phyloP scores from a whole-genome alignment of 202 grass and related monocot genomes.

The Musa balbisiana region DNA sequence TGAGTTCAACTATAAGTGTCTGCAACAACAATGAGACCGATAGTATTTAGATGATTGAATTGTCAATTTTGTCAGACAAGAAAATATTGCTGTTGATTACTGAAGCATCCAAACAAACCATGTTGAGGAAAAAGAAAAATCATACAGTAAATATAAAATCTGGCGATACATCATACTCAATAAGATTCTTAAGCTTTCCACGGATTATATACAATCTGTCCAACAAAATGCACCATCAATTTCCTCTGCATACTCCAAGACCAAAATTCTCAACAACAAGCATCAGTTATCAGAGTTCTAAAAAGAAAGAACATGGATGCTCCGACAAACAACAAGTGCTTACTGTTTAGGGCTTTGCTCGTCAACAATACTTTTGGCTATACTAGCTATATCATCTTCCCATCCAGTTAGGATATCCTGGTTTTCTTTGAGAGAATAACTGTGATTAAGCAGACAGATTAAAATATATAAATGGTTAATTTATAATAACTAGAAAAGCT shows the following conservation, averaged over 20 bases:
- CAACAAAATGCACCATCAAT: neutral
- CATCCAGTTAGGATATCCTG: conserved; percentile 54
- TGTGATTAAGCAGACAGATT: conserved; percentile 23
- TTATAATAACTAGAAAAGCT: neutral
- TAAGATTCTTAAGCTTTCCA: conserved; percentile 44
- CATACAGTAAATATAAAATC: conserved; percentile 53
- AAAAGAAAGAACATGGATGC: neutral
- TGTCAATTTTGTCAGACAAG: neutral
- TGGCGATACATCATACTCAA: conserved; percentile 54
- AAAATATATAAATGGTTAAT: neutral
- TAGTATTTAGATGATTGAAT: neutral
- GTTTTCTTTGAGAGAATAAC: conserved; percentile 37
- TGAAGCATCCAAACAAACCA: neutral
- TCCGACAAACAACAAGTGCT: conserved; percentile 15
- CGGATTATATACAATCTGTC: conserved; percentile 51
- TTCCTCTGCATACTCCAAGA: conserved; percentile 2
- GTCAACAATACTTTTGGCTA: conserved; percentile 48
- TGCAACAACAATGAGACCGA: conserved; percentile 19
- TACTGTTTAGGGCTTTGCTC: conserved; percentile 62
- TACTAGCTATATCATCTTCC: conserved; percentile 56
- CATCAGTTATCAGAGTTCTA: neutral
- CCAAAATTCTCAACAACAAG: neutral
- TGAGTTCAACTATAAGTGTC: conserved; percentile 48
- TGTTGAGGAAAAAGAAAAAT: neutral
- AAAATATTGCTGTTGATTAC: neutral